Evolutionary conservation across 257 asterid genomes (phyloP).

Genomic region (Verbena officinalis): DNA sequence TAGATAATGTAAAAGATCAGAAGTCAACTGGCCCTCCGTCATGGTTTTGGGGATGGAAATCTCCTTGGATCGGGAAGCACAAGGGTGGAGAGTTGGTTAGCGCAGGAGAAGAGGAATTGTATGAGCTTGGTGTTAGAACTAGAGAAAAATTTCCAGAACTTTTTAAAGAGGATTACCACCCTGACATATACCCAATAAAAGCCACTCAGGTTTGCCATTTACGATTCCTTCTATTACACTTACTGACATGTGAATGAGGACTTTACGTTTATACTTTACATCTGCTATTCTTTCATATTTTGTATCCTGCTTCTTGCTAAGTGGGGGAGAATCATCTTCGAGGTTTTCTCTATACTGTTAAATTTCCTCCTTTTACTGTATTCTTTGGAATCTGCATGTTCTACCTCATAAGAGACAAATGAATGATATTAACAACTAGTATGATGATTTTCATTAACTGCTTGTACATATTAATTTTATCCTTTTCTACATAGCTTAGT

Average conservation of each 20-base stretch:
- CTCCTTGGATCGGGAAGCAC: constrained; percentile 90
- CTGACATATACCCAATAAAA: constrained; percentile 82
- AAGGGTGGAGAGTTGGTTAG: constrained; percentile 84
- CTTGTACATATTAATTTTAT: constrained; percentile 16
- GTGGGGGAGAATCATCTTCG: constrained; percentile 5
- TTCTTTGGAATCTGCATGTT: constrained; percentile 24
- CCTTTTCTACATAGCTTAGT: constrained; percentile 4
- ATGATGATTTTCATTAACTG: constrained; percentile 17
- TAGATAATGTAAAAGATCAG: constrained; percentile 52
- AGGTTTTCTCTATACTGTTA: neutral
- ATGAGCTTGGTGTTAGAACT: constrained; percentile 79
- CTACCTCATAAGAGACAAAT: constrained; percentile 10
- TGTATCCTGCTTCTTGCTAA: constrained; percentile 17
- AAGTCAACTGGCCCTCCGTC: constrained; percentile 59
- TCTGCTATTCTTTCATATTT: constrained; percentile 16
- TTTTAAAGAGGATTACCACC: constrained; percentile 80
- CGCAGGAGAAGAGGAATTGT: constrained; percentile 88
- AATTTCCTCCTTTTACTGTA: constrained; percentile 1
- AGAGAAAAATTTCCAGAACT: constrained; percentile 68
- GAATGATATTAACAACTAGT: constrained; percentile 7
- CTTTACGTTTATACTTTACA: constrained; percentile 5
- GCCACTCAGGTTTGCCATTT: constrained; percentile 76
- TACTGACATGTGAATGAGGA: constrained; percentile 11
- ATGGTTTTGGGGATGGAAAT: constrained; percentile 85
- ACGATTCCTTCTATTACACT: constrained; percentile 2